Base-by-base conservation (phyloP, 805 yeast genomes). In the Yarrowia alimentaria region DNA sequence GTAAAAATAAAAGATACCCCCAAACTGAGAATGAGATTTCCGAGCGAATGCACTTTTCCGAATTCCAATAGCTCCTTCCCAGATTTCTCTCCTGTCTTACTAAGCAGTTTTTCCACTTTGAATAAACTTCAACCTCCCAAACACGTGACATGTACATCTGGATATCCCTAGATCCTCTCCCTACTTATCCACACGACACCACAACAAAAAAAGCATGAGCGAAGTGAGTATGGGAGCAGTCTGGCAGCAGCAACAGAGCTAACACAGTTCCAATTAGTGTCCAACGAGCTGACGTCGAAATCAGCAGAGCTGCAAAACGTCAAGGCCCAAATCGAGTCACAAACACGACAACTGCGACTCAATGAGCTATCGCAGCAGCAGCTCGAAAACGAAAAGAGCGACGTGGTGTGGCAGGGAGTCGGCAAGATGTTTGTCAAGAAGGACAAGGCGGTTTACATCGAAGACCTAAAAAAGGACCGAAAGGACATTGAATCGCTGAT, bases 371-470 rank as follows among this genome's bases (percentile, higher is more conserved):
- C 94, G 7, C 66, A 73, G 25, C 62, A 72, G 25, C 85, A 83
- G 57, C 69, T 88, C 43, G 69, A 67, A 19, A 70, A 77, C 33
- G 60, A 57, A 57, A 42, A 58, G 19, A 57, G 54, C 21, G 67
- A 75, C 8, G 62, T 62, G 7, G 90, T 89, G 5, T 89, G 95
- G 93, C 79, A 85, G 62, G 86, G 94, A 5, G 77, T 86, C 26
- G 97, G 97, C 21, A 84, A 83, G 65, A 77, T 87, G 67, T 68
- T 68, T 53, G 40, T 65, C 50, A 64, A 68, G 35, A 72, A 72
- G 4, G 70, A 72, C 20, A 69, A 70, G 3, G 59, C 64, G 4
- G 66, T 69, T 3, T 85, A 85, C 65, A 64, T 75, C 37, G 60
- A 63, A 10, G 73, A 71, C 47, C 65, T 87, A 25, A 62, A 69